Evolutionary conservation across 2,329 filamentous ascomycete genomes (phyloP).

Genomic region (Phialophora expanda): DNA sequence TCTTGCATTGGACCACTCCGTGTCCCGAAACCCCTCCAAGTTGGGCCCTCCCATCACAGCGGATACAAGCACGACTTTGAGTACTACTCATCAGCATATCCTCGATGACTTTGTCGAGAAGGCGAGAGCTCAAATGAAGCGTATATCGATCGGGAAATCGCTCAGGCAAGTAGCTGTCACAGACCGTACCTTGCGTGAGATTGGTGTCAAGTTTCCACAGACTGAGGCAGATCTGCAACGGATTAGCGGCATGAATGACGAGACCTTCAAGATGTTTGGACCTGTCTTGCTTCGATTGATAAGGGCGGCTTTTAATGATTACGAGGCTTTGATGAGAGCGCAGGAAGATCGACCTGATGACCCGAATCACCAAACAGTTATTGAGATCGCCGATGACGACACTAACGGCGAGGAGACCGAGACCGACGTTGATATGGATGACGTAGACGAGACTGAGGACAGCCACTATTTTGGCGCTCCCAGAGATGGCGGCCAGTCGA

Average conservation of each 20-base stretch:
- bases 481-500: conserved; percentile 34
- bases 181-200: conserved; percentile 54
- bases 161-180: conserved; percentile 55
- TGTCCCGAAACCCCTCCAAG: conserved; percentile 39
- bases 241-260: conserved; percentile 51
- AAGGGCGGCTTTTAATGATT: conserved; percentile 48
- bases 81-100: conserved; percentile 51
- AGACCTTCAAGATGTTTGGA: conserved; percentile 54
- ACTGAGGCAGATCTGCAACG: conserved; percentile 48
- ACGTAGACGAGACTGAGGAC: conserved; percentile 34
- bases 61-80: conserved; percentile 49
- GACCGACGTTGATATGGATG: conserved; percentile 35
- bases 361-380: conserved; percentile 56
- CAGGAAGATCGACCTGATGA: conserved; percentile 52
- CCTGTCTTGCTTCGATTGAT: conserved; percentile 51
- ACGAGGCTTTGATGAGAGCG: conserved; percentile 49
- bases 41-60: conserved; percentile 55
- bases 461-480: conserved; percentile 40
- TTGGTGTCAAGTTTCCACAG: conserved; percentile 55
- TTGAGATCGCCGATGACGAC: conserved; percentile 54
- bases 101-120: conserved; percentile 55
- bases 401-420: conserved; percentile 33
- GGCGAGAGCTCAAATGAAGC: conserved; percentile 50
- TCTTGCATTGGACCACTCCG: conserved; percentile 4
- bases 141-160: conserved; percentile 52